Base-by-base conservation (phyloP, 164 flowering plant genomes). In the Stephania yunnanensis region DNA sequence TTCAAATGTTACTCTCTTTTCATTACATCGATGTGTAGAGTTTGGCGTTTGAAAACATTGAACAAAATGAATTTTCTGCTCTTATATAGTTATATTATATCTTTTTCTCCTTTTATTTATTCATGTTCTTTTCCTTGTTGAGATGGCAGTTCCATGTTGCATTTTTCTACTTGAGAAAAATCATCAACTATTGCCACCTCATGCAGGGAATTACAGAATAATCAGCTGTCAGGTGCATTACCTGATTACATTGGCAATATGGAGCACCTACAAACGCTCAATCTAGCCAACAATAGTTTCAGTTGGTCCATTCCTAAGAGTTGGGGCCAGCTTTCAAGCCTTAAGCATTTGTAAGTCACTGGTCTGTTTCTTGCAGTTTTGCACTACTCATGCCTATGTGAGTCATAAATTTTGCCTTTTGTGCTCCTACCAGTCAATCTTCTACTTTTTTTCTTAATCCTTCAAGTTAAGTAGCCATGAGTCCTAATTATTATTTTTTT, bases 181-280 rank as follows among this genome's bases (percentile, higher is more conserved):
- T 77, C 12, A 73, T 74, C 68, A 17, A 68, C 4, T 73, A 8
- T 61, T 52, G 63, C 64, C 48, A 53, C 73, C 75, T 73, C 42
- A n/a, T 83, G 84, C 91, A 95, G 98, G 90, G 93, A 93, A 50
- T 81, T 93, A 70, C 92, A 93, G 76, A 79, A 91, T 81, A 95
- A 95, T 79, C 77, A 89, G 48, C 81, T 95, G 10, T 86, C 89
- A n/a, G 97, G 99, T 69, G 63, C 68, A 7, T 83, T 95, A 70
- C 97, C 97, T 52, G 96, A 89, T 83, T 91, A 76, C 71, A 83
- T 95, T 66, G 85, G 92, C 68, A 83, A 76, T 71, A 75, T 95
- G 92, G 74, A 61, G 48, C 69, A 83, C n/a, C 79, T 95, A 46
- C 86, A 91, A 77, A 85, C 79, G 81, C 86, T 95, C 77, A 89